Base-by-base conservation (phyloP, 176 grass and related monocot genomes). In the Poa annua region DNA sequence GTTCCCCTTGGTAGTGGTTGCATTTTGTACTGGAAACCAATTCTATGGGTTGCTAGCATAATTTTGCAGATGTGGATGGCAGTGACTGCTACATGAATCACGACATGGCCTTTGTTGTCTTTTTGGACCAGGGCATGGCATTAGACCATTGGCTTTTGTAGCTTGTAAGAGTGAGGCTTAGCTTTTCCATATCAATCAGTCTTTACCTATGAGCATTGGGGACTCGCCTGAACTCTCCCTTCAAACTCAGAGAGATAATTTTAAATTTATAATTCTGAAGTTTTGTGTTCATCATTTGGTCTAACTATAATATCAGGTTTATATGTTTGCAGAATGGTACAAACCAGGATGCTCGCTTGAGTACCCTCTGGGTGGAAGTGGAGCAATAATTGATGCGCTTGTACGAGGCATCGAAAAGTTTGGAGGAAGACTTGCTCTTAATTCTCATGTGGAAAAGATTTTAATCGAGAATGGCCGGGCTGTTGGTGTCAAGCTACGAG, bases 261-360 rank as follows among this genome's bases (percentile, higher is more conserved):
- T 81, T 14, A 62, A 77, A 19, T 71, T 21, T 41, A 48, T 17
- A 70, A 63, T 45, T 50, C n/a, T 77, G 21, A 81, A 26, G 48
- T 63, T 32, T 78, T 81, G 0, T 76, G 8, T 74, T 85, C 29
- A 64, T 88, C 45, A 61, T 81, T 92, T 84, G 61, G 20, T 80
- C 72, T 81, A 88, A 87, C 77, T 86, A 38, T 59, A 79, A 78
- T 74, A 57, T 82, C 87, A 98, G 96, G 84, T 99, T 87, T 94
- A 99, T 83, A 99, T 99, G 96, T 99, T 99, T 99, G 96, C 93
- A 83, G 96, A 99, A 93, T 99, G 93, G 96, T 94, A 96, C 84
- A 96, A 99, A 88, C 93, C 93, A 76, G 96, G 96, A 39, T 96
- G 96, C 87, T 56, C 48, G 75, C 93, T 99, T 22, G 96, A 99